Evolutionary conservation across 1,139 yeast genomes (phyloP).

Genomic region (Suhomyces anneliseae): DNA sequence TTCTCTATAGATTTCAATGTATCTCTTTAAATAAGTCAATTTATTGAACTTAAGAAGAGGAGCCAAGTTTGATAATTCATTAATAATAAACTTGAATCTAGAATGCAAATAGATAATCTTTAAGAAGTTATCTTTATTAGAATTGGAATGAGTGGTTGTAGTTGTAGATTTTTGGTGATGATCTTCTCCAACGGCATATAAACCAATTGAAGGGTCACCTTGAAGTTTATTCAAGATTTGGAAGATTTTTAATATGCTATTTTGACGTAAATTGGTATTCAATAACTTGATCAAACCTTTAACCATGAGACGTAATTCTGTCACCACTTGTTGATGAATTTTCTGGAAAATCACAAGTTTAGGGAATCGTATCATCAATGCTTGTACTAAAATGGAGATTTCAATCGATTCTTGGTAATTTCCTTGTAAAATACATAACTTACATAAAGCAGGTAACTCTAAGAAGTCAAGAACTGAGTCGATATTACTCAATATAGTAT

Average conservation of each 20-base stretch:
- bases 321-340: conserved; percentile 55
- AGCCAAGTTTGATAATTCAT: conserved; percentile 56
- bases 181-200: neutral
- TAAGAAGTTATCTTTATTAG: conserved; percentile 29
- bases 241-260: conserved; percentile 73
- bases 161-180: conserved; percentile 27
- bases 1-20: conserved; percentile 81
- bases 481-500: conserved; percentile 56
- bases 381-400: conserved; percentile 65
- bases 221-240: conserved; percentile 67
- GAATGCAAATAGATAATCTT: conserved; percentile 54
- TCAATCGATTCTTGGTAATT: conserved; percentile 89
- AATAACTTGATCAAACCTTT: conserved; percentile 66
- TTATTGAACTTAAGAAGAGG: conserved; percentile 54
- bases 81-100: conserved; percentile 58
- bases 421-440: conserved; percentile 82
- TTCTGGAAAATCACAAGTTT: conserved; percentile 54
- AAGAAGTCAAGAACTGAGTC: conserved; percentile 75
- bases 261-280: conserved; percentile 74
- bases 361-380: conserved; percentile 70
- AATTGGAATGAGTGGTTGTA: conserved; percentile 3
- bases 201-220: conserved; percentile 8
- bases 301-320: conserved; percentile 63
- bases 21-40: conserved; percentile 72
- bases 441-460: conserved; percentile 79